These are phyloP conservation scores for Thelephora terrestris DNA, from an alignment of 1,284 basidiomycete species.

Conservation along the genomic window DNA sequence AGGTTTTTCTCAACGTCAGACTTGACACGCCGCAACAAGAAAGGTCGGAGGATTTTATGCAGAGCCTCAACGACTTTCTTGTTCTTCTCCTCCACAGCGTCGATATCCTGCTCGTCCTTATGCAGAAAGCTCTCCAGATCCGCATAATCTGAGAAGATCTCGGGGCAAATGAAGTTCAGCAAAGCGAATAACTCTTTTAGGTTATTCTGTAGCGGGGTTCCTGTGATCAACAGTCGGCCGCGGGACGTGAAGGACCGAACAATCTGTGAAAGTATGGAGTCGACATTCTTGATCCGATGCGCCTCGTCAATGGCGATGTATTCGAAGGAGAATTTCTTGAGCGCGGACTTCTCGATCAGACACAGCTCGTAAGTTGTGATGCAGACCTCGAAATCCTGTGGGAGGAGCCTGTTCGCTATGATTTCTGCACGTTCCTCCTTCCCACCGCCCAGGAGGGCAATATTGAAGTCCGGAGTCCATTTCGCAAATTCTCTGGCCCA, in stretches of 20 bases:
- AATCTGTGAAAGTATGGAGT: slow-evolving; percentile 93
- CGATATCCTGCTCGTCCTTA: slow-evolving; percentile 66
- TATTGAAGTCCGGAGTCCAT: slow-evolving; percentile 89
- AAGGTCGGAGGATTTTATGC: slow-evolving; percentile 94
- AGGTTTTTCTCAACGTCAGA: slow-evolving; percentile 95
- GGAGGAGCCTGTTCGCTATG: slow-evolving; percentile 71
- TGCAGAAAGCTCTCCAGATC: slow-evolving; percentile 71
- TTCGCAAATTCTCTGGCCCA: slow-evolving; percentile 90
- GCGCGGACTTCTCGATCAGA: slow-evolving; percentile 83
- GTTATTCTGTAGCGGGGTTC: slow-evolving; percentile 96
- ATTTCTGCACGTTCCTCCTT: slow-evolving; percentile 86
- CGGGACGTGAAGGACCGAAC: slow-evolving; percentile 87
- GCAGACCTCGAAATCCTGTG: slow-evolving; percentile 89
- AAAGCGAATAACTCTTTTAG: slow-evolving; percentile 95
- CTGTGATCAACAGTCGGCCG: slow-evolving; percentile 89
- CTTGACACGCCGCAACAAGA: slow-evolving; percentile 93
- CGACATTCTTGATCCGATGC: slow-evolving; percentile 98
- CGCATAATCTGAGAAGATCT: slow-evolving; percentile 68
- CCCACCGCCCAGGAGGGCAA: slow-evolving; percentile 75
- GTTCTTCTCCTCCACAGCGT: slow-evolving; percentile 80
- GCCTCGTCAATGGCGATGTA: slow-evolving; percentile 99
- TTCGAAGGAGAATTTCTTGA: slow-evolving; percentile 95
- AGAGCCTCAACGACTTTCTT: slow-evolving; percentile 94
- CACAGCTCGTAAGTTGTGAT: slow-evolving; percentile 98
- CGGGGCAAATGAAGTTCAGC: slow-evolving; percentile 89